Evolutionary conservation across 164 flowering plant genomes (phyloP), one percentile per base, ranked within the genome.

Genomic region (Amborella trichopoda): DNA sequence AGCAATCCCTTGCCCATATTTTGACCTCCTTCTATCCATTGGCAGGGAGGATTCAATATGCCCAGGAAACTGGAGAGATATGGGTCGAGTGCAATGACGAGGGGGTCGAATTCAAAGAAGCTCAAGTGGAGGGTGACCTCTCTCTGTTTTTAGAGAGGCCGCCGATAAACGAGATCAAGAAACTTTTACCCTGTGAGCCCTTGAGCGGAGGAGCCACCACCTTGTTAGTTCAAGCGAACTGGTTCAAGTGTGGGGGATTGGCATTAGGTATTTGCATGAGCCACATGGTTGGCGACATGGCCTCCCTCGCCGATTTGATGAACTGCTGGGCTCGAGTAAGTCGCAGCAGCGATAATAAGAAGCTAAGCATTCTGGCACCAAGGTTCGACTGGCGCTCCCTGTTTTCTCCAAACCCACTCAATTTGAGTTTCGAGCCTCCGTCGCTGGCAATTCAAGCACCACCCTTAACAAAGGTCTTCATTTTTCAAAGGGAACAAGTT

Each of bases 251-350:
- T 18, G 76, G 78, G 3, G 81, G 78, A 5, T 17, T 70, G 1
- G 68, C 51, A 0, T 16, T 76, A 10, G 58, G 65, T 14, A 17
- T 63, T 0, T 48, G 63, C 37, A 19, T 72, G 0, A 53, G 76
- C 1, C 81, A 76, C 49, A 63, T 53, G 53, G 11, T 65, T 4
- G 59, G 40, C 0, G 78, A 76, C 30, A 74, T 60, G 1, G 16
- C 40, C 10, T 37, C 78, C 0, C 10, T 58, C 27, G 20, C 49
- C 37, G 43, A 44, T 6, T 66, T 76, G 19, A 4, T 67, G 25
- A 73, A 58, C 4, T 11, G 20, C 6, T 73, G 78, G 78, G 64
- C 74, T n/a, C n/a, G n/a, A n/a, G n/a, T n/a, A n/a, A n/a, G n/a
- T n/a, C n/a, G n/a, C n/a, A n/a, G n/a, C n/a, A n/a, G n/a, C n/a